phyloP scores from a whole-genome alignment of 208 protist species.

The Acanthamoeba quina region DNA sequence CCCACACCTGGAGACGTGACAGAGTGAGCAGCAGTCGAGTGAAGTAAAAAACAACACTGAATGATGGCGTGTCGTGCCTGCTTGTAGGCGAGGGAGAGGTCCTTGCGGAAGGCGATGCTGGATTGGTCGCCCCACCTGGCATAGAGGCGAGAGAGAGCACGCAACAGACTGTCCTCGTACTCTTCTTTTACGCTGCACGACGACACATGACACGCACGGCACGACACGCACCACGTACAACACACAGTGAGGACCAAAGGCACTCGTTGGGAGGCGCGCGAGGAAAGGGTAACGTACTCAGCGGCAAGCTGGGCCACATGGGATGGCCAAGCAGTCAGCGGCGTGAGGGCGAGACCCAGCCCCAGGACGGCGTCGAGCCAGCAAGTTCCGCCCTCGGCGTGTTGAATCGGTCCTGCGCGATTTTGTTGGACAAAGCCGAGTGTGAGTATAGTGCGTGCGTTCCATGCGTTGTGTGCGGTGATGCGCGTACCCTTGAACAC shows the following conservation, averaged over 20 bases:
- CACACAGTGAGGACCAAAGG: too few relatives aligned
- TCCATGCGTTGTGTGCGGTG: background rate
- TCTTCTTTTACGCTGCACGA: background rate
- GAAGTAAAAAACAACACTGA: too few relatives aligned
- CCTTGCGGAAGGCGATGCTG: constrained; percentile 20
- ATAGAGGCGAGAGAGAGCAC: background rate
- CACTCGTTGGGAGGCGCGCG: background rate
- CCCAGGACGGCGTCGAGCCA: constrained; percentile 44
- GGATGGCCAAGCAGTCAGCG: background rate
- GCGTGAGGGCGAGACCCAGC: background rate
- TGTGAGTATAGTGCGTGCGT: background rate
- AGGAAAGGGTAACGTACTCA: background rate
- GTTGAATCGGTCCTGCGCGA: background rate
- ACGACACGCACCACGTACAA: too few relatives aligned
- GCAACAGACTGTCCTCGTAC: background rate
- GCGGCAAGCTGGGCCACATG: background rate
- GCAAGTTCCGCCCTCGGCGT: background rate
- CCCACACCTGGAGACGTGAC: too few relatives aligned
- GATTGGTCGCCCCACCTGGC: background rate
- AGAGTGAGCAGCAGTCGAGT: too few relatives aligned
- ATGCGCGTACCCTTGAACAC: background rate
- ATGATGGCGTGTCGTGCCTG: background rate
- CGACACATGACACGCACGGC: too few relatives aligned
- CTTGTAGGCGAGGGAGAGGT: constrained; percentile 14
- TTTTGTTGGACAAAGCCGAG: background rate